Conservation (phyloP, 2,329 filamentous ascomycete species). For the Trichoderma lentiforme region DNA sequence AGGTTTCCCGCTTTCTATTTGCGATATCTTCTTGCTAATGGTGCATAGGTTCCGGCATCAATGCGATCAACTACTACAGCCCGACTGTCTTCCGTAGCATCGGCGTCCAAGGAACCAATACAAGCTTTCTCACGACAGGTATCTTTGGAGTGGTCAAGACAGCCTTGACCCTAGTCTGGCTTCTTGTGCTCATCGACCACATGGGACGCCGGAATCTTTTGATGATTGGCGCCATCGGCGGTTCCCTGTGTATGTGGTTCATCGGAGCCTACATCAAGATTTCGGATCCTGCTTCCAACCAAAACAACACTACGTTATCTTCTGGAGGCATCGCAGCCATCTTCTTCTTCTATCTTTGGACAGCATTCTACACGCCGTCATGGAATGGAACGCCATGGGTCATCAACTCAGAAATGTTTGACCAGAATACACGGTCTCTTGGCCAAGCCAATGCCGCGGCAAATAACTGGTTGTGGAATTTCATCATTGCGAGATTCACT, state of each 20-base stretch:
- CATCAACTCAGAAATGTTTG: slow-evolving; percentile 16
- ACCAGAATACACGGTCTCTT: slow-evolving; percentile 11
- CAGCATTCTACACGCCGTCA: slow-evolving; percentile 8
- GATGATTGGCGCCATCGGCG: slow-evolving; percentile 8
- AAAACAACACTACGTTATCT: not conserved
- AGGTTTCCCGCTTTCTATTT: not conserved
- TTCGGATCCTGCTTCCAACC: not conserved
- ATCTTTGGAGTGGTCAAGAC: slow-evolving; percentile 12
- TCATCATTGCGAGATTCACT: slow-evolving; percentile 30
- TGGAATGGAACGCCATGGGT: slow-evolving; percentile 15
- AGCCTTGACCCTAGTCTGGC: slow-evolving; percentile 1
- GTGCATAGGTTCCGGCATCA: slow-evolving; percentile 5
- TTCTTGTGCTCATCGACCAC: slow-evolving; percentile 6
- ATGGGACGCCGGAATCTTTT: slow-evolving; percentile 13
- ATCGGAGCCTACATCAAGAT: slow-evolving; percentile 13
- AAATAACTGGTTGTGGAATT: slow-evolving; percentile 18
- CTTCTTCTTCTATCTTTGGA: slow-evolving; percentile 15
- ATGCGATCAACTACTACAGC: slow-evolving; percentile 16
- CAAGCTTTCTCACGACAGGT: slow-evolving; percentile 6
- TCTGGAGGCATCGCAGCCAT: slow-evolving; percentile 6
- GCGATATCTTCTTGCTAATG: not conserved
- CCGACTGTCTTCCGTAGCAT: slow-evolving; percentile 10
- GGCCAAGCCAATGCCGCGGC: slow-evolving; percentile 10
- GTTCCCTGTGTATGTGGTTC: slow-evolving; percentile 14
- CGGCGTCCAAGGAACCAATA: slow-evolving; percentile 10